Base-by-base conservation (phyloP, 192 early-diverging fungal genomes). In the Allomyces javanicus region DNA sequence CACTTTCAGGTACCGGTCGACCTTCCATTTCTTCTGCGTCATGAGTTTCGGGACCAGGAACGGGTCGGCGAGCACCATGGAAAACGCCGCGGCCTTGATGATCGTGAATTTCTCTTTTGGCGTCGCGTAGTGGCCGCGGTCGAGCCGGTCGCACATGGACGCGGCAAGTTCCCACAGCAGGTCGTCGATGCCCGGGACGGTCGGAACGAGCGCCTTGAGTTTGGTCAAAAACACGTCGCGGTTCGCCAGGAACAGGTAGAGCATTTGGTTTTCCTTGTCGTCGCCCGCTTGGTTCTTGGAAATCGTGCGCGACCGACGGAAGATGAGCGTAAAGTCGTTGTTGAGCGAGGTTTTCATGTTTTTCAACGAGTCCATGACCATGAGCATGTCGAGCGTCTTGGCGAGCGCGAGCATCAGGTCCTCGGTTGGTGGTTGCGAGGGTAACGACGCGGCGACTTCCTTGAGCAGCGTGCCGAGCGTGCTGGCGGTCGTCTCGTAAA, bases 331-430 rank as follows among this genome's bases (percentile, higher is more conserved):
- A 44, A 81, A 75, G 65, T 81, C 79, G 66, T 81, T 81, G 70
- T 74, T 80, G 76, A 81, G 76, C 25, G 72, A 70, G 23, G 76
- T 76, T 68, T 81, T 81, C 11, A 77, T 69, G 65, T 78, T 75
- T 65, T 81, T 81, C 72, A 81, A 78, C 3, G 73, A 69, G 63
- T 81, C 79, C 68, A 79, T 62, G n/a, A 67, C 58, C 24, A 78
- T 69, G 62, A 73, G 72, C 72, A 81, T 64, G 62, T 79, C 76
- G 40, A 81, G 50, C 17, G 70, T 6, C 24, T 65, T 14, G 27
- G 78, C 77, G 19, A 75, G 67, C 6, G 72, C 67, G 4, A 72
- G 61, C 61, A 78, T 62, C 33, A 79, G n/a, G 61, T 11, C 75
- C 72, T 24, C 62, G 40, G 44, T 55, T 9, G 50, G 50, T 0